These are phyloP conservation scores for Starmerella tilneyi DNA, from an alignment of 805 yeast genomes.

Conservation along the genomic window DNA sequence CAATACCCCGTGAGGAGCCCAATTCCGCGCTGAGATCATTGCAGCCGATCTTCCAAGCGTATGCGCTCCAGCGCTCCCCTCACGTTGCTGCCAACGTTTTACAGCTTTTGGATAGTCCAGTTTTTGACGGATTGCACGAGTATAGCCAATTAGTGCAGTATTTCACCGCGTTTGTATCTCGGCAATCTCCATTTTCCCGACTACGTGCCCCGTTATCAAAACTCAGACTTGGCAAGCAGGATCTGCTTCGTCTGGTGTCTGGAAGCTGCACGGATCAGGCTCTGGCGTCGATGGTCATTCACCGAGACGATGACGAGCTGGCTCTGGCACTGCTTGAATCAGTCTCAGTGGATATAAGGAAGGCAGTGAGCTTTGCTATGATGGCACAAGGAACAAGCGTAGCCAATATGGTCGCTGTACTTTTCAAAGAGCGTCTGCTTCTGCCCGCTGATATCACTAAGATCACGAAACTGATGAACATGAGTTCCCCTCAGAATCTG, in stretches of 20 bases:
- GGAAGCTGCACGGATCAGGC: background rate
- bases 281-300: background rate
- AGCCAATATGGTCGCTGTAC: background rate
- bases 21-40: constrained; percentile 3
- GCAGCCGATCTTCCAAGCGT: constrained; percentile 12
- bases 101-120: background rate
- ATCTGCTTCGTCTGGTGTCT: background rate
- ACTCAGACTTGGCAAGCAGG: background rate
- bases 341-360: background rate
- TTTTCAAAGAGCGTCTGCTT: background rate
- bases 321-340: background rate
- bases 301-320: background rate
- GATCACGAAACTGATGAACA: background rate
- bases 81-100: background rate
- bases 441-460: background rate
- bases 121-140: background rate
- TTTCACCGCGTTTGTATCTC: background rate
- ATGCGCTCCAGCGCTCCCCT: constrained; percentile 11
- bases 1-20: background rate
- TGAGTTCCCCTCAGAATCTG: background rate
- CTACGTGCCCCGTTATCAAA: background rate
- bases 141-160: background rate
- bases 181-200: constrained; percentile 9
- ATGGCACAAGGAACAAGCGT: background rate
- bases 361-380: background rate